phyloP scores from a whole-genome alignment of 2,329 filamentous ascomycete species.

The Botryotinia convoluta region DNA sequence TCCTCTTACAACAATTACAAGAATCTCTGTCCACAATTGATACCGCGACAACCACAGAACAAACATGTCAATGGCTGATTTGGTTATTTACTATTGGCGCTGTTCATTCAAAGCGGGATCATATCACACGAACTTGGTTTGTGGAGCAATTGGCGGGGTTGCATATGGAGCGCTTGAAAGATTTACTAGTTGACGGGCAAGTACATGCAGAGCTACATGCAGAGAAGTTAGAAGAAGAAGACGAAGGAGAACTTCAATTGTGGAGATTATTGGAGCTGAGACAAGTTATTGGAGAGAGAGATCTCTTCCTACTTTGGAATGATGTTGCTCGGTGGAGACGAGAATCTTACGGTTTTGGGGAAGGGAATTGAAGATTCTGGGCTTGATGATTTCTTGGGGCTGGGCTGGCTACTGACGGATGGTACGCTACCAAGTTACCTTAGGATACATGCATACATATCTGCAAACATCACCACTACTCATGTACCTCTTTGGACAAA shows the following conservation, averaged over 20 bases:
- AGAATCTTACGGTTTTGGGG: not conserved
- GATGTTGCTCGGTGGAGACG: slow-evolving; percentile 4
- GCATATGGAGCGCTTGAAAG: not conserved
- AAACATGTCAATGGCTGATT: not conserved
- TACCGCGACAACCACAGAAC: not conserved
- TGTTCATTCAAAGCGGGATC: not conserved
- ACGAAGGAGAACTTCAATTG: not conserved
- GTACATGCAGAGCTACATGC: not conserved
- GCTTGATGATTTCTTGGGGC: not conserved
- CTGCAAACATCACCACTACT: not conserved
- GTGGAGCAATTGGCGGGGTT: slow-evolving; percentile 16
- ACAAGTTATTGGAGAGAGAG: slow-evolving; percentile 6
- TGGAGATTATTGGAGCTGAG: not conserved
- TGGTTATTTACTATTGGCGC: slow-evolving; percentile 17
- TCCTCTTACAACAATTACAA: slow-evolving; percentile 26
- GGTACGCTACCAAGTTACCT: not conserved
- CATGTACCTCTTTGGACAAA: not conserved
- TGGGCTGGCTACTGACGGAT: not conserved
- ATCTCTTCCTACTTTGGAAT: slow-evolving; percentile 13
- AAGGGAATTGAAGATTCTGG: not conserved
- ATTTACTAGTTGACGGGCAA: slow-evolving; percentile 3
- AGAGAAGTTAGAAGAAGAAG: not conserved
- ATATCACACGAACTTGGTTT: slow-evolving; percentile 11
- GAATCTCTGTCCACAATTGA: slow-evolving; percentile 18
- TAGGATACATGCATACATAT: not conserved